phyloP scores from a whole-genome alignment of 2,329 filamentous ascomycete species.

The Cryphonectria carpinicola region DNA sequence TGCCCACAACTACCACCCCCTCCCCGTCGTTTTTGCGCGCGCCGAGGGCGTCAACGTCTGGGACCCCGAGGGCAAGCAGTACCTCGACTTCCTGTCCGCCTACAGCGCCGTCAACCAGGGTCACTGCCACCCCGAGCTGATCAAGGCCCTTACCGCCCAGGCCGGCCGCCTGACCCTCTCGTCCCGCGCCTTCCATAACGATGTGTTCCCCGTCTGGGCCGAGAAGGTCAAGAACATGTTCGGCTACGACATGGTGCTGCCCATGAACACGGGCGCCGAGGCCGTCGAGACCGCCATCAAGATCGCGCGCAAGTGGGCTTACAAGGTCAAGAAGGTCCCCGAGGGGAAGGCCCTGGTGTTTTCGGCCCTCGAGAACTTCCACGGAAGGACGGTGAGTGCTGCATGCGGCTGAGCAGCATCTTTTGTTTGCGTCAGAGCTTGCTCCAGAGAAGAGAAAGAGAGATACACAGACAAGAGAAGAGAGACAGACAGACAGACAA shows the following conservation, averaged over 20 bases:
- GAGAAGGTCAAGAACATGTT: slow-evolving; percentile 89
- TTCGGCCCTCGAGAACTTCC: slow-evolving; percentile 89
- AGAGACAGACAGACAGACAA: neutral
- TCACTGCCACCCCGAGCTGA: slow-evolving; percentile 94
- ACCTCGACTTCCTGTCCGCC: slow-evolving; percentile 96
- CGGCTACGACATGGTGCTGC: slow-evolving; percentile 96
- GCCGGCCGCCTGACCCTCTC: slow-evolving; percentile 87
- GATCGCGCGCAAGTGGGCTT: slow-evolving; percentile 96
- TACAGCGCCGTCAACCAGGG: slow-evolving; percentile 99
- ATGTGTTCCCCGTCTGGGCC: slow-evolving; percentile 95
- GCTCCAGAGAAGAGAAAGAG: neutral
- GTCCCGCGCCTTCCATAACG: slow-evolving; percentile 95
- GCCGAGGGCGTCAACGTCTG: slow-evolving; percentile 88
- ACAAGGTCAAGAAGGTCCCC: slow-evolving; percentile 91
- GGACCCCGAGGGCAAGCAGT: slow-evolving; percentile 95
- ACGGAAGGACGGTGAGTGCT: slow-evolving; percentile 81
- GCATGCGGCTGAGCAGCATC: slow-evolving; percentile 13
- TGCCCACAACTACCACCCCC: slow-evolving; percentile 98
- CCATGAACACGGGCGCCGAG: slow-evolving; percentile 98
- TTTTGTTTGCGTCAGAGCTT: neutral
- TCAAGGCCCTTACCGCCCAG: slow-evolving; percentile 88
- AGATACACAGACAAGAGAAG: slow-evolving; percentile 4
- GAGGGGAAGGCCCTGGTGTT: slow-evolving; percentile 84
- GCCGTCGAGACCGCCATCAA: slow-evolving; percentile 96
- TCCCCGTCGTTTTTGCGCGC: slow-evolving; percentile 89